Conservation (phyloP, 1,139 yeast genomes). For the Scheffersomyces lignicola region DNA sequence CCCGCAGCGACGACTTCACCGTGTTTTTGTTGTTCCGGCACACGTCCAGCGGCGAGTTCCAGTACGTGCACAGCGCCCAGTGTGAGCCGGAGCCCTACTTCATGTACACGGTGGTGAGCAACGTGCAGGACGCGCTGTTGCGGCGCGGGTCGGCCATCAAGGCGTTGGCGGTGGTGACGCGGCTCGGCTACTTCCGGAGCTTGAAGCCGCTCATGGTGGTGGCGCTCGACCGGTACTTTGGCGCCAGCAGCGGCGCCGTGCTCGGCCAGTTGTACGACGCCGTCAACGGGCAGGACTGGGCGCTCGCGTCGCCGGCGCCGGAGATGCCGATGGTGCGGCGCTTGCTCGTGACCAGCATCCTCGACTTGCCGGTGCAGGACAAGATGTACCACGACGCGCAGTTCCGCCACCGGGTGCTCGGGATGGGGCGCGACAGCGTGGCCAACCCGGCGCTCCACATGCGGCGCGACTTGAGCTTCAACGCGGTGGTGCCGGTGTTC, state of each 20-base stretch:
- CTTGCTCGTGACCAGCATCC: conserved; percentile 43
- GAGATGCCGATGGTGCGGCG: conserved; percentile 34
- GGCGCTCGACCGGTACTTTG: conserved; percentile 50
- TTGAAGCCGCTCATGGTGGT: conserved; percentile 59
- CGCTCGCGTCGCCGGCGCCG: conserved; percentile 20
- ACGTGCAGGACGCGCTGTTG: conserved; percentile 43
- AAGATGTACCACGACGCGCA: conserved; percentile 42
- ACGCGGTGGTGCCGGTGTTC: conserved; percentile 37
- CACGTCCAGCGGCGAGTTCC: conserved; percentile 38
- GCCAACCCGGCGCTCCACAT: conserved; percentile 36
- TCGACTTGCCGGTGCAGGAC: conserved; percentile 49
- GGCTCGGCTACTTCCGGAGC: conserved; percentile 52
- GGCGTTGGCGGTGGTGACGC: conserved; percentile 55
- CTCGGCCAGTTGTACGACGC: conserved; percentile 32
- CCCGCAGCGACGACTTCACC: conserved; percentile 60
- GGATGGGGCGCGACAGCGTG: conserved; percentile 22
- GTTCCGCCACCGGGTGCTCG: conserved; percentile 39
- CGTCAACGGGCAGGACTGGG: conserved; percentile 35
- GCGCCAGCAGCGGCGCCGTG: conserved; percentile 20
- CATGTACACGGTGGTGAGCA: conserved; percentile 57
- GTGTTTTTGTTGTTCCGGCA: conserved; percentile 51
- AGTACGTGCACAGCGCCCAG: conserved; percentile 33
- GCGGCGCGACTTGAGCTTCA: conserved; percentile 46
- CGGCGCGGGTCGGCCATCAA: conserved; percentile 59
- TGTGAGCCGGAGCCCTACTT: conserved; percentile 49